Percentiles rank a stretch among this genome's conserved stretches.
phyloP scores from a whole-genome alignment of 2,329 filamentous ascomycete genomes.

The Aspergillus felis region DNA sequence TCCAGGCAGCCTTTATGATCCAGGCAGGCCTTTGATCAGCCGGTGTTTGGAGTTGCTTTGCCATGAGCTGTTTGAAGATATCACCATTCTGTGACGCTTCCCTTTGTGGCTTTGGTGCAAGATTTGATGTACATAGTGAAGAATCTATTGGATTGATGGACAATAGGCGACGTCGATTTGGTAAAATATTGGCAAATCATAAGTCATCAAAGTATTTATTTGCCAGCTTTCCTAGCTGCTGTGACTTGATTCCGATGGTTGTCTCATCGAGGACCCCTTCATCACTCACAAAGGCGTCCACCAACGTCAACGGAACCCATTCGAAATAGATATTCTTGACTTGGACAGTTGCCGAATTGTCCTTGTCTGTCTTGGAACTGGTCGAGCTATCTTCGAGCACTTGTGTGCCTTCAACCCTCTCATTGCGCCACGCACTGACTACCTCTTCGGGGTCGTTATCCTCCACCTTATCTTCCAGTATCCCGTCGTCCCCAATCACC shows the following conservation, averaged over 20 bases:
- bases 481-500: constrained; percentile 47
- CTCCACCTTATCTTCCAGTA: constrained; percentile 49
- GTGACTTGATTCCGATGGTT: constrained; percentile 21
- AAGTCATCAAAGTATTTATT: constrained; percentile 20
- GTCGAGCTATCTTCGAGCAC: constrained; percentile 13
- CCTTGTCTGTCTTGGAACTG: constrained; percentile 8
- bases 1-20: constrained; percentile 24
- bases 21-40: constrained; percentile 21
- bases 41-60: constrained; percentile 21
- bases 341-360: constrained; percentile 20
- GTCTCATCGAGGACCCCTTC: constrained; percentile 38
- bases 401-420: constrained; percentile 20
- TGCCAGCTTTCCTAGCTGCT: constrained; percentile 14
- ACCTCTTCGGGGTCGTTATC: constrained; percentile 55
- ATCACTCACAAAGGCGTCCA: constrained; percentile 56
- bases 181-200: constrained; percentile 2
- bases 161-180: neutral
- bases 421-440: constrained; percentile 42
- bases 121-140: constrained; percentile 1
- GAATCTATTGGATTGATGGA: neutral
- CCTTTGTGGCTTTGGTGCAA: neutral
- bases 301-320: constrained; percentile 51
- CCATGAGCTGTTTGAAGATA: constrained; percentile 8
- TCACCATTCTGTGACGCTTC: neutral
- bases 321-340: constrained; percentile 56